Conservation (phyloP, 345 rosid genomes). For the Salix brachista region DNA sequence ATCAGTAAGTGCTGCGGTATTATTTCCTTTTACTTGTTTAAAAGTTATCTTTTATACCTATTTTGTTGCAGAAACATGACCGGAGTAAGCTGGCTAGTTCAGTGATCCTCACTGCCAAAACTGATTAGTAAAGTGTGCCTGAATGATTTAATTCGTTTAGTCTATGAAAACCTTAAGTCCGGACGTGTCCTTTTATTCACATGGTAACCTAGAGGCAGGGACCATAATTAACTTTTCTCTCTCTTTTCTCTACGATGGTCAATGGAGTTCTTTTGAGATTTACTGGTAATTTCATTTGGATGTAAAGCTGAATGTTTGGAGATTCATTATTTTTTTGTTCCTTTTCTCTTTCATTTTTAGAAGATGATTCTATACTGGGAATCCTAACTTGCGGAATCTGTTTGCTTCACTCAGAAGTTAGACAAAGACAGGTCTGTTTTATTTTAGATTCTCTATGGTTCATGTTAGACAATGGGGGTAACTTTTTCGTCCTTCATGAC, state of each 20-base stretch:
- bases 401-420: constrained; percentile 6
- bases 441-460: constrained; percentile 12
- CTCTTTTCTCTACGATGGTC: neutral
- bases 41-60: neutral
- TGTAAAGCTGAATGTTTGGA: neutral
- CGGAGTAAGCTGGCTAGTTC: neutral
- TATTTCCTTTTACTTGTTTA: neutral
- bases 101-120: neutral
- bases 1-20: constrained; percentile 48
- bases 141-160: neutral
- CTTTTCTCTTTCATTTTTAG: too few species aligned
- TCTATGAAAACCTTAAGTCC: neutral
- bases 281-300: neutral
- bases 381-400: neutral
- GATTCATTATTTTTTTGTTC: neutral
- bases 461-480: constrained; percentile 8
- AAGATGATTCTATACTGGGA: neutral
- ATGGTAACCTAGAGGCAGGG: neutral
- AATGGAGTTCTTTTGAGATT: neutral
- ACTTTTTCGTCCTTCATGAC: constrained; percentile 14
- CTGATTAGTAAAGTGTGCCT: neutral
- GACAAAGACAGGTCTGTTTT: constrained; percentile 20
- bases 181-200: neutral
- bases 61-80: neutral
- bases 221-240: neutral